Conservation (phyloP, 225 moss, liverwort and hornwort genomes). For the Bryoerythrophyllum caledonicum region DNA sequence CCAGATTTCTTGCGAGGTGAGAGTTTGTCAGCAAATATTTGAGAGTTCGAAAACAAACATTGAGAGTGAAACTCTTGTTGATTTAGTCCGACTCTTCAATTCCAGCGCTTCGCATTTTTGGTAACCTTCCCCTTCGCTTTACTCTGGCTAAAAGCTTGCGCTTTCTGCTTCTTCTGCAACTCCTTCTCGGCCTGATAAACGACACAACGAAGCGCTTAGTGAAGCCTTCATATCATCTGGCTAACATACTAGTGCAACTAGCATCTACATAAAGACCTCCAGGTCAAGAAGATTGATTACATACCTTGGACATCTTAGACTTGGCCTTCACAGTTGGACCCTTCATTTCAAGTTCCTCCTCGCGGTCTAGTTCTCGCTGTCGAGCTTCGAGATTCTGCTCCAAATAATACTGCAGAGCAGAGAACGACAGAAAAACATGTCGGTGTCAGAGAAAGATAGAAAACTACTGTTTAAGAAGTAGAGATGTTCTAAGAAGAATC, state of each 20-base stretch:
- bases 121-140: constrained; percentile 78
- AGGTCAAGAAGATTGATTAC: background rate
- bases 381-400: constrained; percentile 94
- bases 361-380: constrained; percentile 81
- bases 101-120: constrained; percentile 96
- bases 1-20: constrained; percentile 25
- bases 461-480: background rate
- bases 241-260: background rate
- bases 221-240: background rate
- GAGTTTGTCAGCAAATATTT: constrained; percentile 23
- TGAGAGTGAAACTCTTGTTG: background rate
- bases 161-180: constrained; percentile 96
- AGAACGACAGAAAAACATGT: background rate
- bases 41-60: background rate
- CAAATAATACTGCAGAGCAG: constrained; percentile 68
- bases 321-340: constrained; percentile 85
- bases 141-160: constrained; percentile 64
- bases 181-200: constrained; percentile 70
- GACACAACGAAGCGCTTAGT: background rate
- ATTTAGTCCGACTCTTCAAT: constrained; percentile 29
- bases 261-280: background rate
- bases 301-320: constrained; percentile 93
- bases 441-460: background rate
- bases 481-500: background rate
- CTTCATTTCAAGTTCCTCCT: constrained; percentile 82